phyloP scores from a whole-genome alignment of 129 eudicot genomes.

The Daucus carota region DNA sequence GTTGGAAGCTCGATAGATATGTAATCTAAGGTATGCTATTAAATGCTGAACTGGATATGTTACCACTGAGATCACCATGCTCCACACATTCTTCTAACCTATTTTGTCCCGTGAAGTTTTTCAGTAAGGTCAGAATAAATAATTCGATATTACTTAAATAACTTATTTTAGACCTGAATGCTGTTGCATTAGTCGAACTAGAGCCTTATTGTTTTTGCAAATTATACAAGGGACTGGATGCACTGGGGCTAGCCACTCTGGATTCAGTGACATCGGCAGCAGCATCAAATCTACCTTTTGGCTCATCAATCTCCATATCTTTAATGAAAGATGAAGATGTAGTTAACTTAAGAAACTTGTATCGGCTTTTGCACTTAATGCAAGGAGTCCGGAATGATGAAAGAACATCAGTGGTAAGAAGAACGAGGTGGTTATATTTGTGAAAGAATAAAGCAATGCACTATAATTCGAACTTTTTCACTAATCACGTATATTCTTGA shows the following conservation, averaged over 20 bases:
- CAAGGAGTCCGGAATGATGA: slow-evolving; percentile 43
- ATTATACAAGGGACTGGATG: slow-evolving; percentile 74
- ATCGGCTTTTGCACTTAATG: slow-evolving; percentile 54
- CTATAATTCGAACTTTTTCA: neutral
- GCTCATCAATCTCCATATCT: slow-evolving; percentile 31
- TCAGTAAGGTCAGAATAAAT: neutral
- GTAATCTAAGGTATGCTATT: too few relatives aligned
- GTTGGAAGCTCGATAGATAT: neutral
- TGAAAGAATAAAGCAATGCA: neutral
- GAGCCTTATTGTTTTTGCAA: slow-evolving; percentile 7
- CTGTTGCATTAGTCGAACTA: slow-evolving; percentile 4
- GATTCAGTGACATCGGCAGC: slow-evolving; percentile 51
- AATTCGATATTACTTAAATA: too few relatives aligned
- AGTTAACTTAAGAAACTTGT: slow-evolving; percentile 68
- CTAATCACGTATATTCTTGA: neutral
- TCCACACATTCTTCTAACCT: neutral
- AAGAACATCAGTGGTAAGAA: slow-evolving; percentile 36
- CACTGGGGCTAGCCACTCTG: slow-evolving; percentile 76
- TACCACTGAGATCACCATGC: neutral
- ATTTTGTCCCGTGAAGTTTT: neutral
- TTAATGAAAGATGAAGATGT: slow-evolving; percentile 68
- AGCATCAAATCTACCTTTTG: slow-evolving; percentile 50
- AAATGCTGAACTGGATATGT: too few relatives aligned
- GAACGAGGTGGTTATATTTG: neutral
- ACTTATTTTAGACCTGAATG: too few relatives aligned